Conservation (phyloP, 495 filamentous ascomycete species). For the Entonaema liquescens region DNA sequence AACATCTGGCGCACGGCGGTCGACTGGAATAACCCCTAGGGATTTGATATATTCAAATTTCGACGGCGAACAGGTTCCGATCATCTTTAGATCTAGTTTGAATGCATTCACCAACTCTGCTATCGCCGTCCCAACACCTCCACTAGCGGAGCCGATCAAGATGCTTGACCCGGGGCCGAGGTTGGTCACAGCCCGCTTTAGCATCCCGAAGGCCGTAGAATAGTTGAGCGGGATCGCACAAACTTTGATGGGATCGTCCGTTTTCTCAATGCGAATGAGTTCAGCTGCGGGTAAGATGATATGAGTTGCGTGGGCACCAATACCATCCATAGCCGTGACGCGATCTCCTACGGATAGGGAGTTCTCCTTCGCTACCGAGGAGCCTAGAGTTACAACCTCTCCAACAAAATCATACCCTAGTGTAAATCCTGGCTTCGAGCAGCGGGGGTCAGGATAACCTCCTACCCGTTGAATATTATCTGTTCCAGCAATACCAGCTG, state of each 20-base stretch:
- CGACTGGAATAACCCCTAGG: neutral
- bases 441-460: conserved; percentile 1
- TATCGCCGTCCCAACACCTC: conserved; percentile 5
- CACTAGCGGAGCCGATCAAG: conserved; percentile 5
- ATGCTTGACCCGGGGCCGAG: conserved; percentile 1
- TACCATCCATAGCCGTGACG: neutral
- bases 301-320: neutral
- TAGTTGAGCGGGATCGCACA: neutral
- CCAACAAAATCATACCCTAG: neutral
- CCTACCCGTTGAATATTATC: conserved; percentile 8
- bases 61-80: conserved; percentile 2
- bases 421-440: conserved; percentile 2
- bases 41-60: conserved; percentile 15
- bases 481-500: conserved; percentile 3
- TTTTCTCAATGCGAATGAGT: conserved; percentile 1
- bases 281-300: neutral
- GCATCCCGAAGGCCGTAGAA: conserved; percentile 5
- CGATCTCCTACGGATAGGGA: neutral
- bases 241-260: neutral
- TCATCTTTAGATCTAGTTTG: neutral
- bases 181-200: neutral
- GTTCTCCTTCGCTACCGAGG: neutral
- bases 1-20: neutral
- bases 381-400: neutral
- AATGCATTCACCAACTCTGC: neutral